These are phyloP conservation scores for Pistacia vera DNA, from an alignment of 345 rosid species.

Conservation along the genomic window DNA sequence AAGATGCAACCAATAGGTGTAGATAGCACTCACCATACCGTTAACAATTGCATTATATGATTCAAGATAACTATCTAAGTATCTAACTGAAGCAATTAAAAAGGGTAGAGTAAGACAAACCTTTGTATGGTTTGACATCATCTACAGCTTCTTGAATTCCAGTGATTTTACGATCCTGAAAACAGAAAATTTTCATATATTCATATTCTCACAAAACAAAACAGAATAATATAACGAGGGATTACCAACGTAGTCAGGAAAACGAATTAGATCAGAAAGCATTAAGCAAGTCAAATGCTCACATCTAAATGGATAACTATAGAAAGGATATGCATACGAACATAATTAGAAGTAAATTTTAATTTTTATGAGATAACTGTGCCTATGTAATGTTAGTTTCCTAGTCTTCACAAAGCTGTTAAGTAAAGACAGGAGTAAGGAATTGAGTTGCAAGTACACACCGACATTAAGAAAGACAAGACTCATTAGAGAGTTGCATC, in stretches of 20 bases:
- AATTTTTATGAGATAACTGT: background rate
- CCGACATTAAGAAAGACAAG: background rate
- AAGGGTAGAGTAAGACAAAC: slow-evolving; percentile 24
- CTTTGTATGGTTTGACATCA: slow-evolving; percentile 22
- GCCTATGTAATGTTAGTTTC: background rate
- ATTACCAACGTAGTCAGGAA: too few species aligned
- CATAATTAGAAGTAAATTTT: background rate
- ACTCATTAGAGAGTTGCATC: background rate
- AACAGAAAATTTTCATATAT: background rate
- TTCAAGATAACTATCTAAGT: background rate
- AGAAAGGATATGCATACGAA: background rate
- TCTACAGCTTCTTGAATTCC: slow-evolving; percentile 35
- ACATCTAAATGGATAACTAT: background rate
- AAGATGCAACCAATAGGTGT: too few species aligned
- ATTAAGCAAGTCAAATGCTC: background rate
- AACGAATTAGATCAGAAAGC: background rate
- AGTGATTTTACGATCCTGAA: slow-evolving; percentile 41
- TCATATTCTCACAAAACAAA: background rate
- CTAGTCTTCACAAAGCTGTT: background rate
- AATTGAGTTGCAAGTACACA: background rate
- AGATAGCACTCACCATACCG: background rate
- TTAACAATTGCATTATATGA: background rate
- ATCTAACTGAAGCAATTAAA: background rate
- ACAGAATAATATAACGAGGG: background rate
- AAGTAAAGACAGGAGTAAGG: background rate